Base-by-base conservation (phyloP, 179 eudicot genomes). In the Silene coronaria region DNA sequence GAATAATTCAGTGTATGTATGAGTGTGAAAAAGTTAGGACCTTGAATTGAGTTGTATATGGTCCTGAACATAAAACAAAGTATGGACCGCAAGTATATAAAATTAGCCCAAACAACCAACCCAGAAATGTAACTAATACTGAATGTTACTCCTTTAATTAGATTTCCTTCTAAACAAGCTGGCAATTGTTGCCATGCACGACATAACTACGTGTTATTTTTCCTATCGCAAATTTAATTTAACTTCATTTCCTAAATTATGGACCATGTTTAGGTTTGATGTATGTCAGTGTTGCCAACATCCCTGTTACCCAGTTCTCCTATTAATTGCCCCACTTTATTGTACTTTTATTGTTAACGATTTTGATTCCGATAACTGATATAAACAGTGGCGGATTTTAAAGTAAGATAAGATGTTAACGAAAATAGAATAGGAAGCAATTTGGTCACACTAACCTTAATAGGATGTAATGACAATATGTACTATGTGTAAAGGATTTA, bases 61-160 rank as follows among this genome's bases (percentile, higher is more conserved):
- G 67, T 62, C 67, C 67, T 0, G 14, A 27, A 14, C 32, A 26
- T 22, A 12, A 13, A 26, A 24, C 6, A 24, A 22, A 9, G 67
- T 27, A 62, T 26, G 67, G 67, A 62, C 67, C 32, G 34, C 34
- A 62, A 9, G 67, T 13, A 22, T 23, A 23, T 19, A 62, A 62
- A 62, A 62, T 62, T 62, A 62, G 67, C 5, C 32, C 67, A 62
- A 62, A 24, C 67, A 62, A 62, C 67, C 67, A 62, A 62, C 67
- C 67, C 67, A 62, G 67, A 11, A 62, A 62, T 3, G 28, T 3
- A 62, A 62, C 32, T 12, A 11, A 62, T 26, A 62, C 67, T 62
- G 34, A 62, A 62, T 62, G n/a, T 12, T 24, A 23, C 17, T 24
- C 32, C 67, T 62, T 26, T 5, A 26, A 62, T 23, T 61, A 23